Base-by-base conservation (phyloP, 2,329 filamentous ascomycete species). In the Arthrobotrys entomopaga region DNA sequence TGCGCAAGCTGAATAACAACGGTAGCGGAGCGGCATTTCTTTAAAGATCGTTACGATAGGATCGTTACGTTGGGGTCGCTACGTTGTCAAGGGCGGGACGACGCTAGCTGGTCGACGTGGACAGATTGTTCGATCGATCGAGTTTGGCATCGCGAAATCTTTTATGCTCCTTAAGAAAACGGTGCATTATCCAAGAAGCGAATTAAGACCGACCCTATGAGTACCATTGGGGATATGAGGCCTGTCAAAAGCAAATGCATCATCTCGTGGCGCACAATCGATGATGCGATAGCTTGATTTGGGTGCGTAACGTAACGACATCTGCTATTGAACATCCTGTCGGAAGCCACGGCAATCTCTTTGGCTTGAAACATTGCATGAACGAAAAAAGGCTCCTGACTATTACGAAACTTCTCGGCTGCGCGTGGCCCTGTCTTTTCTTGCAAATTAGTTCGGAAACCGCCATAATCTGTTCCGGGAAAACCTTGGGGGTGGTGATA, bases 281-380 rank as follows among this genome's bases (percentile, higher is more conserved):
- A 74, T 58, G 67, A 60, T 63, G 57, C 53, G 70, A 64, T 74
- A 61, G 38, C 52, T 38, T 49, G 48, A 60, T 60, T 48, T 48
- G 13, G 61, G 40, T 57, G 46, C 52, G 26, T 54, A 53, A 59
- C 59, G 49, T 38, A 38, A 38, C 20, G 57, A 57, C 57, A 63
- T 57, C 70, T 34, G 26, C 10, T 34, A 34, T 34, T 34, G 29
- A 10, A 34, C 10, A 8, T 34, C 58, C 43, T 58, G 63, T 63
- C 70, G 63, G 70, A 74, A 74, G 40, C 57, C 57, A 74, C 70
- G 70, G 70, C 70, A 74, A 74, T 67, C 63, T 74, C 52, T 64
- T 74, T 29, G 70, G 67, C 63, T 67, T 74, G 70, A 74, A 74
- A 74, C 70, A 67, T 67, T 38, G 70, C 63, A 74, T 74, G 70